phyloP scores from a whole-genome alignment of 2,329 filamentous ascomycete species.

The Lachnellula arida region DNA sequence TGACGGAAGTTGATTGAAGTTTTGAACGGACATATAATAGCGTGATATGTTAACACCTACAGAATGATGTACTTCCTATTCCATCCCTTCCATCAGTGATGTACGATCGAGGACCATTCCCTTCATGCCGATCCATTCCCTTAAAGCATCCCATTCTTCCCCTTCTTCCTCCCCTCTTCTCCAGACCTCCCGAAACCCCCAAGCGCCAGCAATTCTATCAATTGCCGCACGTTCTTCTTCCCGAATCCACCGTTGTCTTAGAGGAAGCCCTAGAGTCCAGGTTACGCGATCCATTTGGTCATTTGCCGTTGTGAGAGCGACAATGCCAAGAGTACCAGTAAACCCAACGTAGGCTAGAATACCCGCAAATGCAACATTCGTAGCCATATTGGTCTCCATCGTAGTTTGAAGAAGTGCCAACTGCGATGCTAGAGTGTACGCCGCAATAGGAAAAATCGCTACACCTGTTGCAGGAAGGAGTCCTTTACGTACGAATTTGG shows the following conservation, averaged over 20 bases:
- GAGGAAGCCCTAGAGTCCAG: conserved; percentile 77
- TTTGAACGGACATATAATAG: background rate
- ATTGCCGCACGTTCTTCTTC: conserved; percentile 87
- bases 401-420: conserved; percentile 63
- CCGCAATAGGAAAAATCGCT: conserved; percentile 57
- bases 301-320: conserved; percentile 82
- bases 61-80: conserved; percentile 38
- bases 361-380: conserved; percentile 72
- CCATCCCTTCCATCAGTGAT: conserved; percentile 91
- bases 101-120: conserved; percentile 89
- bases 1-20: background rate
- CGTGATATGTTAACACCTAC: background rate
- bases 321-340: conserved; percentile 74
- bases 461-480: conserved; percentile 54
- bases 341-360: conserved; percentile 80
- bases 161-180: conserved; percentile 87
- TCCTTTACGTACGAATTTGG: conserved; percentile 62
- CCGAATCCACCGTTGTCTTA: conserved; percentile 77
- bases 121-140: conserved; percentile 75
- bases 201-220: conserved; percentile 80
- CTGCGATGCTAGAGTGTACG: conserved; percentile 67
- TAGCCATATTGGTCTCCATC: conserved; percentile 73
- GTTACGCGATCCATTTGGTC: conserved; percentile 94
- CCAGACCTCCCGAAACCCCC: conserved; percentile 82
- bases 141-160: conserved; percentile 79